Evolutionary conservation across 1,139 yeast genomes (phyloP).

Genomic region (Yamadazyma kanchanaburiensis): DNA sequence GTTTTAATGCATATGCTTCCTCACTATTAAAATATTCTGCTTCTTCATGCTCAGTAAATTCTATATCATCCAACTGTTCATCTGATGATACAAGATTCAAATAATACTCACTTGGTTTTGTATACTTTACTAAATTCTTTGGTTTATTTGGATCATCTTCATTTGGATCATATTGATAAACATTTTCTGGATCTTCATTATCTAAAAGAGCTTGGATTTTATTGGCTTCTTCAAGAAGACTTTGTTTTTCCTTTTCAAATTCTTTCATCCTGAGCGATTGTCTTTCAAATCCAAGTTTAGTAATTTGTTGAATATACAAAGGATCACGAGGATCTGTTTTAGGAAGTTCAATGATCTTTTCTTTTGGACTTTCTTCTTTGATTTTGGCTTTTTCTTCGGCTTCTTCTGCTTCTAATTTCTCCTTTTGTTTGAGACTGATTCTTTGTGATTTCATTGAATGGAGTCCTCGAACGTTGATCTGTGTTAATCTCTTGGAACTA

Average conservation of each 20-base stretch:
- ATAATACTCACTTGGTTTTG: conserved; percentile 56
- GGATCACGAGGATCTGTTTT: not conserved
- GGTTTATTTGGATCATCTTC: conserved; percentile 42
- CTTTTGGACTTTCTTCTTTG: too few species aligned
- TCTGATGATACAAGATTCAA: conserved; percentile 56
- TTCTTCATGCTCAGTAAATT: conserved; percentile 73
- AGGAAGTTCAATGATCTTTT: not conserved
- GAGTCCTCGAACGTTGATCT: too few species aligned
- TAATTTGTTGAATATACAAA: not conserved
- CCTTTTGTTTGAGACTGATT: too few species aligned
- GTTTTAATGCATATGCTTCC: conserved; percentile 57
- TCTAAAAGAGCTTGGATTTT: not conserved
- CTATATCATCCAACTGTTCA: conserved; percentile 55
- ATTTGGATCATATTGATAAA: not conserved
- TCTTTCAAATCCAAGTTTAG: not conserved
- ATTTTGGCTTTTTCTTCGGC: too few species aligned
- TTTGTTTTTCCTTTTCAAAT: too few species aligned
- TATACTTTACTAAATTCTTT: conserved; percentile 42
- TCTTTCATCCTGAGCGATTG: too few species aligned
- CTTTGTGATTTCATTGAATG: too few species aligned
- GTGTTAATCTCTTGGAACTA: too few species aligned
- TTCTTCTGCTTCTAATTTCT: too few species aligned
- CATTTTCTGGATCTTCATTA: not conserved
- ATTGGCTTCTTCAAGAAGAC: not conserved
- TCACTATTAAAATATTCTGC: conserved; percentile 60